Base-by-base conservation (phyloP, 257 asterid species). In the Cordia subcordata region DNA sequence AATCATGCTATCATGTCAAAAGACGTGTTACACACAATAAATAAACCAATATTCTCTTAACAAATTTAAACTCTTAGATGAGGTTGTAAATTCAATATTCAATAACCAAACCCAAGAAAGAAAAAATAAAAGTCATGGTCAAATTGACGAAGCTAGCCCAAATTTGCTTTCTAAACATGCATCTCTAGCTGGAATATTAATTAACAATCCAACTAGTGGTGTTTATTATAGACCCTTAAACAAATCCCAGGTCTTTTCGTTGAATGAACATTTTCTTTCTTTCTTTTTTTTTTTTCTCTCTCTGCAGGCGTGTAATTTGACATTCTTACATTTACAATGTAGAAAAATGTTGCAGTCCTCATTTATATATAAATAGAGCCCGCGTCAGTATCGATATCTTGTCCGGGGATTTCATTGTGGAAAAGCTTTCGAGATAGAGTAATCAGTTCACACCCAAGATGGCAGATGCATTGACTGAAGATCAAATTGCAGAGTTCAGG, bases 401-500 rank as follows among this genome's bases (percentile, higher is more conserved):
- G 8, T 45, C 14, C 17, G 17, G 23, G 13, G 13, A 8, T 20
- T 50, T 50, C 5, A 0, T 27, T 50, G 13, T 16, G 22, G 8
- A 50, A 8, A 4, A 16, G n/a, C n/a, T n/a, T 9, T 50, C 0
- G 15, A 16, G 20, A 50, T 6, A n/a, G 27, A n/a, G 17, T 45
- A 12, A n/a, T 45, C 14, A 4, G 13, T 42, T 10, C 15, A 45
- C 13, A 45, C 4, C n/a, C 50, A n/a, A n/a, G 13, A 82, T 82
- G 90, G 81, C 72, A 5, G 84, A 71, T 69, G 66, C 78, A 55
- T 65, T 82, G 62, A 54, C 75, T 1, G 77, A 69, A 27, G 82
- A 72, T 10, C 90, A 79, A 67, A 73, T 80, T 72, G 62, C 75
- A 23, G 86, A 80, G 68, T 80, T 80, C 60, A 58, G 74, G 11